Evolutionary conservation across 2,329 filamentous ascomycete genomes (phyloP).

Genomic region (Periconia macrospinosa): DNA sequence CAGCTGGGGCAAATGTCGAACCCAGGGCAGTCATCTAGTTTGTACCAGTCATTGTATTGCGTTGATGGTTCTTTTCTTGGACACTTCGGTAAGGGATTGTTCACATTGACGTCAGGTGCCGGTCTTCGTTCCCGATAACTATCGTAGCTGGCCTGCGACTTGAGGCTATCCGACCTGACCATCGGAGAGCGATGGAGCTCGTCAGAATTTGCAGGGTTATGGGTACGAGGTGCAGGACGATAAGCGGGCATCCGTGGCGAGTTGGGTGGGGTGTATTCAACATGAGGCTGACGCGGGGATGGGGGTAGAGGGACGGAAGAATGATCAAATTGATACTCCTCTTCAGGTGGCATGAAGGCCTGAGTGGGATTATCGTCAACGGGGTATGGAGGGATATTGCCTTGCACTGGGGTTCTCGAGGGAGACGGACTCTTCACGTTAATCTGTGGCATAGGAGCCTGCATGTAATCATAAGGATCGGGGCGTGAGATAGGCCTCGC

Average conservation of each 20-base stretch:
- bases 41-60: constrained; percentile 78
- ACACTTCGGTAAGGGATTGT: constrained; percentile 59
- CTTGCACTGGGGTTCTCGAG: constrained; percentile 24
- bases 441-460: constrained; percentile 31
- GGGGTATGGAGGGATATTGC: constrained; percentile 47
- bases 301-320: constrained; percentile 15
- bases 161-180: constrained; percentile 28
- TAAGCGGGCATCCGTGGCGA: constrained; percentile 22
- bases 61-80: constrained; percentile 64
- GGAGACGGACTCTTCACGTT: constrained; percentile 37
- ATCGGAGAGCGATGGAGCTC: constrained; percentile 23
- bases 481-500: constrained; percentile 31
- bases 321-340: constrained; percentile 44
- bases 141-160: constrained; percentile 28
- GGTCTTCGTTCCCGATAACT: constrained; percentile 22
- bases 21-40: constrained; percentile 67
- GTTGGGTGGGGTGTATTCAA: constrained; percentile 23
- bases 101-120: constrained; percentile 14
- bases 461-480: constrained; percentile 32
- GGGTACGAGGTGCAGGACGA: constrained; percentile 11
- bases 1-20: constrained; percentile 85
- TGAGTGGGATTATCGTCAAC: constrained; percentile 44
- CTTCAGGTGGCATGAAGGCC: constrained; percentile 48
- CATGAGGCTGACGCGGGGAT: constrained; percentile 23
- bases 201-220: constrained; percentile 18